Percentiles rank a stretch among this genome's conserved stretches.
These are phyloP conservation scores for Alternaria burnsii DNA, from an alignment of 2,329 filamentous ascomycete genomes.

Conservation along the genomic window DNA sequence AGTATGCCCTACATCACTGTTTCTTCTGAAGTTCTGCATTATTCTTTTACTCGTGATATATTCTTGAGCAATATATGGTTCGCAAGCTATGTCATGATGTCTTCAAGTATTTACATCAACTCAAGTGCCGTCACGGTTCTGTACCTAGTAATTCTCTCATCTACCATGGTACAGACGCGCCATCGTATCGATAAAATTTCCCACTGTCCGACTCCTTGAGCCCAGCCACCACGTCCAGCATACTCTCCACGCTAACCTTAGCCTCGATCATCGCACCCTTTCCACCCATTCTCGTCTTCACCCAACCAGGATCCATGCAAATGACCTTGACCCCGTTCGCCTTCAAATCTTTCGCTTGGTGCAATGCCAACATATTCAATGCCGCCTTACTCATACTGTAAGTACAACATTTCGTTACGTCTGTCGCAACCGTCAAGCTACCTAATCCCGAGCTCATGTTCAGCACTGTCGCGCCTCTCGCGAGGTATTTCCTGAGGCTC, in stretches of 20 bases:
- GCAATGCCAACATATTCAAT: constrained; percentile 56
- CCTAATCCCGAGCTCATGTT: constrained; percentile 49
- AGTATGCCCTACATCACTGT: not conserved
- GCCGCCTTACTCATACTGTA: constrained; percentile 57
- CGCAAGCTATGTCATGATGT: not conserved
- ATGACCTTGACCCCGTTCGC: constrained; percentile 41
- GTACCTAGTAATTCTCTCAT: not conserved
- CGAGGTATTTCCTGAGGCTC: constrained; percentile 45
- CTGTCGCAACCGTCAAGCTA: constrained; percentile 40
- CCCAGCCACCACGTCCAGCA: constrained; percentile 48
- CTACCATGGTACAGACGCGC: constrained; percentile 48
- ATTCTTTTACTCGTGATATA: not conserved
- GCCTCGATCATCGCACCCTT: constrained; percentile 52
- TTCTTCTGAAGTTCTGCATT: not conserved
- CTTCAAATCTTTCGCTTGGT: constrained; percentile 52
- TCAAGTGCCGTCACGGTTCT: not conserved
- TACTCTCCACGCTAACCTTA: constrained; percentile 49
- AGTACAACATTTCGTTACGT: constrained; percentile 48
- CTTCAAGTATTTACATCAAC: not conserved
- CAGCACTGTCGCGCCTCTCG: constrained; percentile 42
- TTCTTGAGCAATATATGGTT: not conserved
- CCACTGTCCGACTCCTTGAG: constrained; percentile 47
- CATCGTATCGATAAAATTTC: constrained; percentile 51
- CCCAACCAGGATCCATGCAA: constrained; percentile 57
- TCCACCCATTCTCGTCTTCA: constrained; percentile 57